phyloP scores from a whole-genome alignment of 352 stramenopile species.

The Thalassiosira sp. region DNA sequence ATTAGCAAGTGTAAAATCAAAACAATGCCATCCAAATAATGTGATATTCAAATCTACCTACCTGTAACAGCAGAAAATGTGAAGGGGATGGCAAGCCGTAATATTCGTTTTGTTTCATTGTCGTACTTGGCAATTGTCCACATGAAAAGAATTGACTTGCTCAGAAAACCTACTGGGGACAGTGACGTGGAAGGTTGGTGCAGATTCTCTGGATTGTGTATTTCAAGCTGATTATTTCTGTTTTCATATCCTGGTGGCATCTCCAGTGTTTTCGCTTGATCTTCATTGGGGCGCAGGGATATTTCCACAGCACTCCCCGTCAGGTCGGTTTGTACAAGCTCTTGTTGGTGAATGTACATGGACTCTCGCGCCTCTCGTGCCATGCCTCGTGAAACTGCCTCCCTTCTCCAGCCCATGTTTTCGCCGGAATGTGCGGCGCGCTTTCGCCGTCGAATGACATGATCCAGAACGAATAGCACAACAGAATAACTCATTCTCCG shows the following conservation, averaged over 20 bases:
- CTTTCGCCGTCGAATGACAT: background rate
- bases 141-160: background rate
- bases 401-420: slow-evolving; percentile 6
- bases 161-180: background rate
- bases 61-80: slow-evolving; percentile 33
- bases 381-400: slow-evolving; percentile 1
- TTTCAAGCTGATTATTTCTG: background rate
- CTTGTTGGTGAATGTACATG: background rate
- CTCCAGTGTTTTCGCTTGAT: background rate
- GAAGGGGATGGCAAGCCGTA: slow-evolving; percentile 50
- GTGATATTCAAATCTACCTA: no score
- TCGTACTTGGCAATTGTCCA: slow-evolving; percentile 35
- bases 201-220: background rate
- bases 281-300: background rate
- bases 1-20: no score
- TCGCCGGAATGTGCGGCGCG: background rate
- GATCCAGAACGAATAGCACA: background rate
- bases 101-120: slow-evolving; percentile 51
- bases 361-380: slow-evolving; percentile 10
- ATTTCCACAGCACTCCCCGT: background rate
- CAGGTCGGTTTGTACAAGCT: background rate
- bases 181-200: background rate
- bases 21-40: no score
- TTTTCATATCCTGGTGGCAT: background rate
- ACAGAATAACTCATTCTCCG: background rate